phyloP scores from a whole-genome alignment of 2,329 filamentous ascomycete species.

The Leptographium procerum region DNA sequence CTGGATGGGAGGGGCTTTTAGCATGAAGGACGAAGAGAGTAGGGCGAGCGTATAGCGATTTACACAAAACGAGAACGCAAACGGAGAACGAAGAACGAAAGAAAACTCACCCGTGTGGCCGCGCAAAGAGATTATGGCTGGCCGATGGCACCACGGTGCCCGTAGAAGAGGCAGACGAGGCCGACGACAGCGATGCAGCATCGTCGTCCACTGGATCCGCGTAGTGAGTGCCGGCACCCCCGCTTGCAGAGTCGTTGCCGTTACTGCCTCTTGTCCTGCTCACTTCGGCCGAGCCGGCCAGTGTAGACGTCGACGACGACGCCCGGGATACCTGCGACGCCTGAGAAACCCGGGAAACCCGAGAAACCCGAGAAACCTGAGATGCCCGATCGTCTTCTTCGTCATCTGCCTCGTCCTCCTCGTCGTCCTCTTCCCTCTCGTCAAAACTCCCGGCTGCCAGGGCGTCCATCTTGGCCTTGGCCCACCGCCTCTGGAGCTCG shows the following conservation, averaged over 20 bases:
- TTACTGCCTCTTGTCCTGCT: slow-evolving; percentile 9
- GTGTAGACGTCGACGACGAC: slow-evolving; percentile 12
- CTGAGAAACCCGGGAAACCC: too few relatives aligned
- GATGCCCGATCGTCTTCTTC: background rate
- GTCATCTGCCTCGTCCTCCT: slow-evolving; percentile 21
- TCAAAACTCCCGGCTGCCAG: slow-evolving; percentile 23
- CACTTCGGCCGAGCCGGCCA: background rate
- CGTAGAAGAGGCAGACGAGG: slow-evolving; percentile 83
- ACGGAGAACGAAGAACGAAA: too few relatives aligned
- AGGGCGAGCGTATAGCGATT: too few relatives aligned
- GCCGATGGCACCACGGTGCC: slow-evolving; percentile 80
- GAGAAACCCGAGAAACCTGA: background rate
- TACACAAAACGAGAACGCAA: background rate
- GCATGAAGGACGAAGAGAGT: too few relatives aligned
- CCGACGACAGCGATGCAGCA: slow-evolving; percentile 43
- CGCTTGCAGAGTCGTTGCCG: slow-evolving; percentile 14
- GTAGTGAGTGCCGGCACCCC: slow-evolving; percentile 25
- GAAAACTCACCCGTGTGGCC: slow-evolving; percentile 50
- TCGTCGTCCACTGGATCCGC: slow-evolving; percentile 46
- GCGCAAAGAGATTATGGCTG: slow-evolving; percentile 61
- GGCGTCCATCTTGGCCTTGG: slow-evolving; percentile 17
- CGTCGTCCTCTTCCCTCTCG: slow-evolving; percentile 42
- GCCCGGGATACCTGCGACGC: background rate
- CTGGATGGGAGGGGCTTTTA: slow-evolving; percentile 23
- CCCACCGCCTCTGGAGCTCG: slow-evolving; percentile 22